Evolutionary conservation across 805 yeast species (phyloP).

Genomic region (Metschnikowia drakensbergensis): DNA sequence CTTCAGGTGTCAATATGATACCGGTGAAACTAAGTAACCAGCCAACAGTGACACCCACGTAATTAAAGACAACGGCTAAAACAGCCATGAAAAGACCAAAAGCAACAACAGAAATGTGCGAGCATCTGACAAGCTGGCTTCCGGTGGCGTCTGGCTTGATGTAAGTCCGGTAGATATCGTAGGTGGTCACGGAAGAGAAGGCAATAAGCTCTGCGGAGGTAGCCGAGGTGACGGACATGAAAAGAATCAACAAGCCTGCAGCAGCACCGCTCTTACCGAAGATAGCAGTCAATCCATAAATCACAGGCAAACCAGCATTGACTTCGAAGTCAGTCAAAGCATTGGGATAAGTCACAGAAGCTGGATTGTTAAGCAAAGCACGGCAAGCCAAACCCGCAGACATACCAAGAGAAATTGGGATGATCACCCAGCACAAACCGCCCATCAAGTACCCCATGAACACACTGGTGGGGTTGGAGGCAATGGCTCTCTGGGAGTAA

Average conservation of each 20-base stretch:
- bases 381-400: conserved; percentile 37
- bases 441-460: conserved; percentile 45
- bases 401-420: conserved; percentile 34
- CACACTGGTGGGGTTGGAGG: conserved; percentile 39
- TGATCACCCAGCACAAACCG: conserved; percentile 43
- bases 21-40: conserved; percentile 41
- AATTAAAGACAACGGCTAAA: conserved; percentile 34
- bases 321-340: conserved; percentile 3
- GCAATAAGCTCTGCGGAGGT: conserved; percentile 42
- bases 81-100: conserved; percentile 44
- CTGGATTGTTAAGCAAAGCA: conserved; percentile 23
- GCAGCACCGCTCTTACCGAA: conserved; percentile 42
- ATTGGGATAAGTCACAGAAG: conserved; percentile 13
- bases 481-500: conserved; percentile 39
- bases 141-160: conserved; percentile 39
- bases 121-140: conserved; percentile 29
- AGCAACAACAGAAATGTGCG: conserved; percentile 30
- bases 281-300: conserved; percentile 30
- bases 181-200: conserved; percentile 36
- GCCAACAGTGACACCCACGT: conserved; percentile 39
- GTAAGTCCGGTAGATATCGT: conserved; percentile 40
- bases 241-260: conserved; percentile 37
- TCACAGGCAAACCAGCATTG: conserved; percentile 32
- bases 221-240: conserved; percentile 44
- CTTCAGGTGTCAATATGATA: conserved; percentile 37